A percentile compares a stretch with the other conserved stretches of the same genome.
These are phyloP conservation scores for Botrytis aclada DNA, from an alignment of 2,329 filamentous ascomycete genomes.

Conservation along the genomic window DNA sequence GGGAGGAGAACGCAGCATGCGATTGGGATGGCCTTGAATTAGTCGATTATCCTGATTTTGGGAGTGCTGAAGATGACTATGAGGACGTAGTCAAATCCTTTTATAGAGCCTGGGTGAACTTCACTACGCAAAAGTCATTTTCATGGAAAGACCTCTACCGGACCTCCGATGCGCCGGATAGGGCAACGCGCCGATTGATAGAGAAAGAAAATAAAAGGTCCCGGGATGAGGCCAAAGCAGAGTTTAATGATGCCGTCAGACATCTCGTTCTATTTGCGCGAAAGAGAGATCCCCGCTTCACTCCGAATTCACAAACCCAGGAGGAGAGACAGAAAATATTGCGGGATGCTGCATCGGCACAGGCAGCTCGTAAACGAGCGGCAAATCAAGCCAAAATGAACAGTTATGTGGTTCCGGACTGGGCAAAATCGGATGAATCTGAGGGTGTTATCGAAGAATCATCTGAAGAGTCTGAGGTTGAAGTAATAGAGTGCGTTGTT, in stretches of 20 bases:
- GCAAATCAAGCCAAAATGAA: constrained; percentile 74
- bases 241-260: constrained; percentile 90
- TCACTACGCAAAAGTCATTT: constrained; percentile 81
- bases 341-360: constrained; percentile 74
- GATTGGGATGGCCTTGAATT: constrained; percentile 61
- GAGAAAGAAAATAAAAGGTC: constrained; percentile 91
- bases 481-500: constrained; percentile 69
- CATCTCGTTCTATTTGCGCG: constrained; percentile 84
- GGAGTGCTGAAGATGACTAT: constrained; percentile 69
- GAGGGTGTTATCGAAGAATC: constrained; percentile 54
- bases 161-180: constrained; percentile 81
- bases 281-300: constrained; percentile 85
- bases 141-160: constrained; percentile 86
- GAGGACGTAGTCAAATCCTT: constrained; percentile 76
- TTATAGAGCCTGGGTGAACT: constrained; percentile 76
- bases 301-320: constrained; percentile 72
- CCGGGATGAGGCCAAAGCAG: constrained; percentile 75
- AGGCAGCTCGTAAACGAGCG: constrained; percentile 78
- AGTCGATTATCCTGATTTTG: constrained; percentile 77
- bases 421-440: constrained; percentile 62
- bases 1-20: constrained; percentile 75
- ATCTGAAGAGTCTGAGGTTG: constrained; percentile 51
- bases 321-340: constrained; percentile 75
- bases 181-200: constrained; percentile 77
- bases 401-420: constrained; percentile 66